These are phyloP conservation scores for Aspergillus caelatus DNA, from an alignment of 2,329 filamentous ascomycete genomes.

Conservation along the genomic window DNA sequence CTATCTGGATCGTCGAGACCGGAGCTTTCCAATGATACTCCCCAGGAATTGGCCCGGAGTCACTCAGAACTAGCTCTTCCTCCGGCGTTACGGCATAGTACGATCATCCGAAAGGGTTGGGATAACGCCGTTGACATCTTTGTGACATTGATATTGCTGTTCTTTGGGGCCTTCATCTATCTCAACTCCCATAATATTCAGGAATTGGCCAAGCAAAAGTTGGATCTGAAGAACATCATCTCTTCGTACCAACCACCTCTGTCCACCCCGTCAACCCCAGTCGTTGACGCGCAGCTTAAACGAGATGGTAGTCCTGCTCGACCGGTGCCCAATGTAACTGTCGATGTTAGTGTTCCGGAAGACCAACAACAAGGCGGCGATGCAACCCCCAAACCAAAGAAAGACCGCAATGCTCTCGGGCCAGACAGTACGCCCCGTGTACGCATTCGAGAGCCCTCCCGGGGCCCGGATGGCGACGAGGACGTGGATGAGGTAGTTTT, in stretches of 20 bases:
- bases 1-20: constrained; percentile 45
- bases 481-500: constrained; percentile 33
- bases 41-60: constrained; percentile 37
- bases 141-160: constrained; percentile 42
- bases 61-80: constrained; percentile 42
- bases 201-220: constrained; percentile 46
- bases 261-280: constrained; percentile 43
- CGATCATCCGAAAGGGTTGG: constrained; percentile 50
- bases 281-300: constrained; percentile 34
- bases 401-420: constrained; percentile 21
- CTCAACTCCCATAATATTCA: constrained; percentile 46
- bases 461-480: constrained; percentile 36
- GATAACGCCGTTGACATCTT: constrained; percentile 50
- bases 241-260: constrained; percentile 40
- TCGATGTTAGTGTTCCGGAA: constrained; percentile 32
- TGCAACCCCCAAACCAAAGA: constrained; percentile 33
- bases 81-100: constrained; percentile 44
- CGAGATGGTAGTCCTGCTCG: constrained; percentile 27
- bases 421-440: constrained; percentile 37
- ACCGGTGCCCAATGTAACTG: constrained; percentile 32
- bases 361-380: constrained; percentile 23
- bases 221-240: constrained; percentile 50
- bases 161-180: constrained; percentile 47
- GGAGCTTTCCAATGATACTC: constrained; percentile 42
- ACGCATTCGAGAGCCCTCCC: constrained; percentile 44